Percentiles rank a stretch among this genome's conserved stretches.
phyloP scores from a whole-genome alignment of 768 basidiomycete species.

The Amanita fuliginea region DNA sequence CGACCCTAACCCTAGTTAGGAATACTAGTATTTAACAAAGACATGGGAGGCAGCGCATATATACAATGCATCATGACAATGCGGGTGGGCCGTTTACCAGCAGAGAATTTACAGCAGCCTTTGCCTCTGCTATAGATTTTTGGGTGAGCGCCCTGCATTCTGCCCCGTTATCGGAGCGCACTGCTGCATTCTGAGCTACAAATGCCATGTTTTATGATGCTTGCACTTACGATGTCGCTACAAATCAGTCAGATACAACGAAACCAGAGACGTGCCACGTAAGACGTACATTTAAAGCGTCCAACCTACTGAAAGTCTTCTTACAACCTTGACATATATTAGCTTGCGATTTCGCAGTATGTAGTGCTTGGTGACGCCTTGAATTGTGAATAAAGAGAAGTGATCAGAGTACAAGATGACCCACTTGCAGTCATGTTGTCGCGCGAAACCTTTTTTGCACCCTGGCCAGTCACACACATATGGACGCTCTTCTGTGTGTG shows the following conservation, averaged over 20 bases:
- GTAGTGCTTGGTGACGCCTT: slow-evolving; percentile 81
- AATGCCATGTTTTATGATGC: slow-evolving; percentile 8
- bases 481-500: slow-evolving; percentile 91
- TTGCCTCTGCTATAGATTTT: slow-evolving; percentile 22
- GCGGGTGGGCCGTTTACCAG: neutral
- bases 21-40: neutral
- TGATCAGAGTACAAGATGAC: slow-evolving; percentile 19
- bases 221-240: slow-evolving; percentile 67
- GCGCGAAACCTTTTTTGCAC: slow-evolving; percentile 90
- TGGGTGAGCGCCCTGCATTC: slow-evolving; percentile 50
- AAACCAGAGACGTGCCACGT: slow-evolving; percentile 5
- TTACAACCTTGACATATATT: slow-evolving; percentile 89
- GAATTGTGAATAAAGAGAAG: slow-evolving; percentile 4
- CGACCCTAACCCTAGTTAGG: slow-evolving; percentile 5
- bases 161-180: slow-evolving; percentile 77
- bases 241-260: slow-evolving; percentile 11
- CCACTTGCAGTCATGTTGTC: slow-evolving; percentile 95
- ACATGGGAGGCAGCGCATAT: neutral
- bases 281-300: slow-evolving; percentile 83
- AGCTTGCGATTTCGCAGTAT: slow-evolving; percentile 70
- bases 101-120: slow-evolving; percentile 9
- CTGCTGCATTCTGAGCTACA: slow-evolving; percentile 26
- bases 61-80: slow-evolving; percentile 2
- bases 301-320: slow-evolving; percentile 88
- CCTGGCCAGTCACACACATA: slow-evolving; percentile 92